Evolutionary conservation across 2,329 filamentous ascomycete genomes (phyloP).

Genomic region (Penicillium hordei): DNA sequence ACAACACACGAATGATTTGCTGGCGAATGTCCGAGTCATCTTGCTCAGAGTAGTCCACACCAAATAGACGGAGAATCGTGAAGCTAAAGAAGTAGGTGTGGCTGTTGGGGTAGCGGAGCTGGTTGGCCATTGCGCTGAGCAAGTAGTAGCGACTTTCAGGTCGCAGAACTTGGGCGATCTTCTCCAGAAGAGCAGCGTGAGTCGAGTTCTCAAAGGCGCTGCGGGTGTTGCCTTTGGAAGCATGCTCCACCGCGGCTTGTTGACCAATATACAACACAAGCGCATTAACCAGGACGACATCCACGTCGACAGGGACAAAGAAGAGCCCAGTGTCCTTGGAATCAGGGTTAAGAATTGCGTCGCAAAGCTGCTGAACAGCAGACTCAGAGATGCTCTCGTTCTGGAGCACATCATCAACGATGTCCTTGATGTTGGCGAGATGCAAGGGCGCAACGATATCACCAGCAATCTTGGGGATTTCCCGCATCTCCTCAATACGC

Average conservation of each 20-base stretch:
- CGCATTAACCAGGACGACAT: conserved; percentile 72
- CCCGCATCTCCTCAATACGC: conserved; percentile 70
- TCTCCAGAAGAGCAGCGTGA: conserved; percentile 71
- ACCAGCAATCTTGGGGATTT: conserved; percentile 64
- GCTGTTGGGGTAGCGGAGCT: conserved; percentile 84
- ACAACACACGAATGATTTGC: conserved; percentile 82
- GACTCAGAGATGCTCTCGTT: conserved; percentile 67
- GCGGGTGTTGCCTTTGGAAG: conserved; percentile 56
- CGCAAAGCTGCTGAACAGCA: conserved; percentile 68
- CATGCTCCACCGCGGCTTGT: conserved; percentile 63
- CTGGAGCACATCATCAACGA: conserved; percentile 54
- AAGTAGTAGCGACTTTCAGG: conserved; percentile 83
- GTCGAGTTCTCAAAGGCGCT: conserved; percentile 65
- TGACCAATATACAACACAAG: conserved; percentile 80
- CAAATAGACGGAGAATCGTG: conserved; percentile 80
- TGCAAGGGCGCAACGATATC: conserved; percentile 56
- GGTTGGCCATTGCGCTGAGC: conserved; percentile 80
- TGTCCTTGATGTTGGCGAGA: conserved; percentile 53
- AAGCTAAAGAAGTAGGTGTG: conserved; percentile 93
- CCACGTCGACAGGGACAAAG: conserved; percentile 65
- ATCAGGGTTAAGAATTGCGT: conserved; percentile 65
- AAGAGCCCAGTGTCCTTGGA: conserved; percentile 64
- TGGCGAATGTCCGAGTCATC: conserved; percentile 82
- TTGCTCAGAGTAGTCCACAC: conserved; percentile 64
- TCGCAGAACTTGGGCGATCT: conserved; percentile 71